Evolutionary conservation across 1,284 basidiomycete species (phyloP), one percentile per base, ranked within the genome.

Genomic region (Tilletiopsis washingtonensis): DNA sequence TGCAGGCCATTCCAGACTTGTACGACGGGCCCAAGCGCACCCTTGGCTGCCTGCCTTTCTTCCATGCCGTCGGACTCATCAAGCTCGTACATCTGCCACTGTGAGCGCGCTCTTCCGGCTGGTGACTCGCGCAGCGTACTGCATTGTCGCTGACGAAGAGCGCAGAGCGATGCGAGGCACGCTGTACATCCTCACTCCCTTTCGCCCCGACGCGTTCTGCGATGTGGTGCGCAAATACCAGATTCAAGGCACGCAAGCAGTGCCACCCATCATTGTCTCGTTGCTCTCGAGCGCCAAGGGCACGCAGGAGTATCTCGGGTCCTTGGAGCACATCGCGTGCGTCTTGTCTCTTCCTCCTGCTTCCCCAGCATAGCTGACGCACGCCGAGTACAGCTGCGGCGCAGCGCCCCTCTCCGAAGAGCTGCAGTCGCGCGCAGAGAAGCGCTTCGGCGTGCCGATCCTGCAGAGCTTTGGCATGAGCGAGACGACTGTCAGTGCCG

Each of bases 401-500:
- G 59, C 56, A 5, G 56, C 59, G 4, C 59, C 59, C 2, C 43
- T 62, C 4, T 51, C 54, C 40, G 50, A 40, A n/a, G 53, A 56
- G 20, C 47, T 49, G 9, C 46, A 54, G 26, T 17, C 20, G 6
- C 39, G 34, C 5, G 54, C 59, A 24, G 44, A 32, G 20, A 39
- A 49, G n/a, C 57, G 54, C 40, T 51, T 45, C 7, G 51, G 54
- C 2, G 48, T 54, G 5, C 39, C 34, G 9, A 50, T 59, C 36
- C 29, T 45, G 25, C 56, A 58, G 36, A 57, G 51, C 2, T 62
- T 36, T 20, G 59, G 59, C 26, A 62, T 62, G 57, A 59, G 47
- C 7, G 59, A 62, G 36, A 59, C 59, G 5, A 61, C 59, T 0
- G 57, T 61, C 5, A 54, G 49, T 6, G 56, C 47, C 2, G 45